A percentile compares a stretch with the other conserved stretches of the same genome.
These are phyloP conservation scores for Vitis hybrid DNA, from an alignment of 177 flowering plant species.

Conservation along the genomic window DNA sequence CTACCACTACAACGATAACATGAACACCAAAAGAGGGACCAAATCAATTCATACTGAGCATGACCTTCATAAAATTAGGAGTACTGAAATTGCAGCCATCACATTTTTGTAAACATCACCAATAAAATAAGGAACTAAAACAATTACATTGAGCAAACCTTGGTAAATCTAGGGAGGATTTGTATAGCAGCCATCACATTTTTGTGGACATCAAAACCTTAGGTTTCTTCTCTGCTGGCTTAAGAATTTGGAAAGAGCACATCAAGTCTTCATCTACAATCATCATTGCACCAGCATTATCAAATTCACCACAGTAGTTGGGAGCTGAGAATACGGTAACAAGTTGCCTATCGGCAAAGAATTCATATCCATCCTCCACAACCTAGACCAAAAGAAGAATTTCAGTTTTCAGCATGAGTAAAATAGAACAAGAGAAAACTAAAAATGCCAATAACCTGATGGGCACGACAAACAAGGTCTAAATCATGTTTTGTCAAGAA, in stretches of 20 bases:
- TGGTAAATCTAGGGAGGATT: conserved; percentile 8
- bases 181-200: conserved; percentile 30
- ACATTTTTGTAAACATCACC: conserved; percentile 50
- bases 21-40: not conserved
- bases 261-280: conserved; percentile 69
- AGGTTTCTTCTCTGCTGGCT: conserved; percentile 64
- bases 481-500: conserved; percentile 66
- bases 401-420: conserved; percentile 6
- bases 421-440: not conserved
- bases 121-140: not conserved
- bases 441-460: conserved; percentile 53
- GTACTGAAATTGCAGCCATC: conserved; percentile 14
- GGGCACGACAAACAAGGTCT: conserved; percentile 87
- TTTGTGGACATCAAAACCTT: conserved; percentile 51
- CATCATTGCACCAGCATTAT: conserved; percentile 92
- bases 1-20: not conserved
- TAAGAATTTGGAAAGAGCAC: conserved; percentile 79
- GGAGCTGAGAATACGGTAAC: conserved; percentile 80
- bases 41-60: conserved; percentile 7
- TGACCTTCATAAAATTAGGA: conserved; percentile 26
- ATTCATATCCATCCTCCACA: conserved; percentile 86
- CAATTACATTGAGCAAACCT: conserved; percentile 28
- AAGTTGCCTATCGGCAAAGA: conserved; percentile 75
- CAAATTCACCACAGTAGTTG: conserved; percentile 83
- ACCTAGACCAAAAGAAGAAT: conserved; percentile 38